phyloP scores from a whole-genome alignment of 2,329 filamentous ascomycete species.

The Whalleya microplaca region DNA sequence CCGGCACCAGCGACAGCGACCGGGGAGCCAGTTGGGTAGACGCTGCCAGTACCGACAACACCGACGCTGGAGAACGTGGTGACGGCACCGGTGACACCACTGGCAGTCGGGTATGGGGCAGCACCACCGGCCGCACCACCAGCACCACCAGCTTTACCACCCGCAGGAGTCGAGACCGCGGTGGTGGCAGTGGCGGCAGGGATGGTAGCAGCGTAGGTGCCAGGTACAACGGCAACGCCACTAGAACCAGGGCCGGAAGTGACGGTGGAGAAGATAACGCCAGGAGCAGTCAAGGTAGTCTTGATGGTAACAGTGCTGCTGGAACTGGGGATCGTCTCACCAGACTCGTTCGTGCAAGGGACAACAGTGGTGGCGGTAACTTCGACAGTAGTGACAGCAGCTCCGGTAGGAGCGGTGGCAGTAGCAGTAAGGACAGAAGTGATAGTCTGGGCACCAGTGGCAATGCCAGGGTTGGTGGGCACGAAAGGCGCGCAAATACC shows the following conservation, averaged over 20 bases:
- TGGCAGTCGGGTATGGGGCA: conserved; percentile 38
- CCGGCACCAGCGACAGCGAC: conserved; percentile 40
- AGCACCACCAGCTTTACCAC: conserved; percentile 28
- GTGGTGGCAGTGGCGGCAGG: conserved; percentile 37
- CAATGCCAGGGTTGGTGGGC: conserved; percentile 79
- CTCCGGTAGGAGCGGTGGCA: conserved; percentile 45
- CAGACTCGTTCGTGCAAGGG: conserved; percentile 51
- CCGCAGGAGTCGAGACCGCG: conserved; percentile 36
- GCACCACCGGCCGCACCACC: no score
- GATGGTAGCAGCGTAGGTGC: conserved; percentile 39
- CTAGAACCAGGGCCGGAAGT: conserved; percentile 42
- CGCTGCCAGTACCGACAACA: conserved; percentile 39
- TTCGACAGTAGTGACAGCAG: conserved; percentile 51
- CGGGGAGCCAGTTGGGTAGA: conserved; percentile 27
- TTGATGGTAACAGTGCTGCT: conserved; percentile 51
- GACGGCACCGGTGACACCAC: conserved; percentile 25
- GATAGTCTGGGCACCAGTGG: conserved; percentile 71
- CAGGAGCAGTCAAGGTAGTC: conserved; percentile 51
- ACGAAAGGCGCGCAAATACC: conserved; percentile 84
- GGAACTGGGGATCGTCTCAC: conserved; percentile 52
- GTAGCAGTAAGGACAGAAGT: conserved; percentile 63
- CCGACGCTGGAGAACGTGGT: conserved; percentile 45
- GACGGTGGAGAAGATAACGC: conserved; percentile 43
- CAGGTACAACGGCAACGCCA: conserved; percentile 46
- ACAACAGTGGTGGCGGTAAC: conserved; percentile 56